Evolutionary conservation across 2,329 filamentous ascomycete genomes (phyloP).

Genomic region (Aspergillus tubingensis): DNA sequence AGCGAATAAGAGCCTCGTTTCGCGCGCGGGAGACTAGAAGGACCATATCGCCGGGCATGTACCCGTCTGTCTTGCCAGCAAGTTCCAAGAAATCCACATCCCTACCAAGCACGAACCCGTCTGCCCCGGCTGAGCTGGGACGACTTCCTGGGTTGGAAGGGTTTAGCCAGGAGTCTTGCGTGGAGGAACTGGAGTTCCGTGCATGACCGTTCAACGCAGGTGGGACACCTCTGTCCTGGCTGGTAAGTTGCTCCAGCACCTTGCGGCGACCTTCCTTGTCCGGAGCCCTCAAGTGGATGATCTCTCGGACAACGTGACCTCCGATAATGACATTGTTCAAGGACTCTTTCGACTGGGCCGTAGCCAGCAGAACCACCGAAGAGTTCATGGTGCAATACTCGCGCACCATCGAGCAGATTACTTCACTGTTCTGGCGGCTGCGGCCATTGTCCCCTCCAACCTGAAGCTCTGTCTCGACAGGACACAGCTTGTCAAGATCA

Average conservation of each 20-base stretch:
- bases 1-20: slow-evolving; percentile 88
- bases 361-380: slow-evolving; percentile 83
- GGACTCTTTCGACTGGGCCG: slow-evolving; percentile 88
- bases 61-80: slow-evolving; percentile 91
- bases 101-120: slow-evolving; percentile 71
- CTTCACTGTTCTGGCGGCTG: slow-evolving; percentile 88
- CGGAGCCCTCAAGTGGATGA: slow-evolving; percentile 83
- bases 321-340: slow-evolving; percentile 88
- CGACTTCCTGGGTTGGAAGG: slow-evolving; percentile 61
- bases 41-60: slow-evolving; percentile 93
- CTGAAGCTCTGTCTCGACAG: slow-evolving; percentile 90
- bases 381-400: slow-evolving; percentile 81
- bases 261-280: slow-evolving; percentile 85
- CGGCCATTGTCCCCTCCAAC: slow-evolving; percentile 91
- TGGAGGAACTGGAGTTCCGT: slow-evolving; percentile 38
- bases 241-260: slow-evolving; percentile 78
- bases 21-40: slow-evolving; percentile 83
- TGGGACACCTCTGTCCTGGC: slow-evolving; percentile 40
- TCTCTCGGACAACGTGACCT: slow-evolving; percentile 89
- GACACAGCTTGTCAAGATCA: slow-evolving; percentile 89
- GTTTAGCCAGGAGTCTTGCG: slow-evolving; percentile 74
- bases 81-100: slow-evolving; percentile 89
- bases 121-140: slow-evolving; percentile 48
- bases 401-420: slow-evolving; percentile 76
- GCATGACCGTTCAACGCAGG: slow-evolving; percentile 44